phyloP scores from a whole-genome alignment of 2,329 filamentous ascomycete species.

The Lachnellula subtilissima region DNA sequence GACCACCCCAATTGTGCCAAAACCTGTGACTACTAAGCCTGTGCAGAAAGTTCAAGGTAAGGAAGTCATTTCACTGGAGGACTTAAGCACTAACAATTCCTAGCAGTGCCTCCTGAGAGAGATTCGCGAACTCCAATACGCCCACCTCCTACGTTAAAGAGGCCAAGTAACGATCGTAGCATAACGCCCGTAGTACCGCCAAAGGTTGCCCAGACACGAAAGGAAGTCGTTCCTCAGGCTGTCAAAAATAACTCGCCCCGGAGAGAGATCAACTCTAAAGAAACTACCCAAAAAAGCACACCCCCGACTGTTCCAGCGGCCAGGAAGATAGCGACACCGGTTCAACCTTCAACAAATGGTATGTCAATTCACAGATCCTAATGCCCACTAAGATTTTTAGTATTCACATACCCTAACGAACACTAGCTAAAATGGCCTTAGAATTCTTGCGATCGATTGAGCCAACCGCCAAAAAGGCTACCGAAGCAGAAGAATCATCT shows the following conservation, averaged over 20 bases:
- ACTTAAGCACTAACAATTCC: background rate
- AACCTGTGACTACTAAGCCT: background rate
- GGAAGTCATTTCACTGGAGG: background rate
- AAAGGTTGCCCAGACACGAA: background rate
- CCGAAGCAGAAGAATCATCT: background rate
- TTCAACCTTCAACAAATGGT: background rate
- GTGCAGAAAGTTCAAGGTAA: too few species aligned
- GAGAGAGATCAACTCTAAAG: background rate
- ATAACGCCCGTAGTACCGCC: background rate
- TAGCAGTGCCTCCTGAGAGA: background rate
- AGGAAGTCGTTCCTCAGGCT: background rate
- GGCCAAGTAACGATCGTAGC: background rate
- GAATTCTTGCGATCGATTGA: background rate
- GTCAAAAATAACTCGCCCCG: background rate
- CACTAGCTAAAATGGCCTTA: background rate
- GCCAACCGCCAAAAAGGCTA: background rate
- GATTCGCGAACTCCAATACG: background rate
- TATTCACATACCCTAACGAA: background rate
- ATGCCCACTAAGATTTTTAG: too few species aligned
- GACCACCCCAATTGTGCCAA: conserved; percentile 1
- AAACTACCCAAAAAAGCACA: background rate
- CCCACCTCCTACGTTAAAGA: background rate
- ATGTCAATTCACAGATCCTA: background rate
- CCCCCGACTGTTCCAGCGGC: background rate
- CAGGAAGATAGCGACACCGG: background rate